phyloP scores from a whole-genome alignment of 148 eudicot species.

The Rhododendron williamsianum region DNA sequence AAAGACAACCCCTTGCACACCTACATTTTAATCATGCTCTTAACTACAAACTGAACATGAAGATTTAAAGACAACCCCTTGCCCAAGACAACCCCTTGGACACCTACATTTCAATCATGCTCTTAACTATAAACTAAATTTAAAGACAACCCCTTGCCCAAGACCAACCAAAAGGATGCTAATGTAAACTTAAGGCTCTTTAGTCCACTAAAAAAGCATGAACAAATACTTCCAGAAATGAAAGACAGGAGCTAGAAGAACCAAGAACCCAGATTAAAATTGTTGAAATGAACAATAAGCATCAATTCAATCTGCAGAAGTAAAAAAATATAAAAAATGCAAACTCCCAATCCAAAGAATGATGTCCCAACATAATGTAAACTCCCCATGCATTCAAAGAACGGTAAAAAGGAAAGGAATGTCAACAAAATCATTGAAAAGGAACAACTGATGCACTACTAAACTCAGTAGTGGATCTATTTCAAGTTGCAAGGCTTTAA shows the following conservation, averaged over 20 bases:
- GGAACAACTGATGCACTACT: background rate
- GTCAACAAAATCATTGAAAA: background rate
- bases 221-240: background rate
- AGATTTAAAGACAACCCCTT: background rate
- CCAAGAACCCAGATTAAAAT: background rate
- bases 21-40: conserved; percentile 1
- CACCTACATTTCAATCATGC: background rate
- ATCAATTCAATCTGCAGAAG: background rate
- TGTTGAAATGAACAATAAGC: background rate
- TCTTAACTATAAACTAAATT: background rate
- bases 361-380: background rate
- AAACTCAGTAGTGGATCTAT: background rate
- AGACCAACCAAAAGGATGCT: background rate
- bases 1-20: background rate
- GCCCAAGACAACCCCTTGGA: background rate
- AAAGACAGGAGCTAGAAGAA: background rate
- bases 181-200: background rate
- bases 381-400: background rate
- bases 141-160: background rate
- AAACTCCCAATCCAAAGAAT: background rate
- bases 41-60: background rate
- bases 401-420: too few relatives aligned
- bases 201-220: background rate
- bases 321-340: background rate
- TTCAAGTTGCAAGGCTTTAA: background rate